Evolutionary conservation across 352 stramenopile genomes (phyloP).

Genomic region (Phytophthora uliginosa): DNA sequence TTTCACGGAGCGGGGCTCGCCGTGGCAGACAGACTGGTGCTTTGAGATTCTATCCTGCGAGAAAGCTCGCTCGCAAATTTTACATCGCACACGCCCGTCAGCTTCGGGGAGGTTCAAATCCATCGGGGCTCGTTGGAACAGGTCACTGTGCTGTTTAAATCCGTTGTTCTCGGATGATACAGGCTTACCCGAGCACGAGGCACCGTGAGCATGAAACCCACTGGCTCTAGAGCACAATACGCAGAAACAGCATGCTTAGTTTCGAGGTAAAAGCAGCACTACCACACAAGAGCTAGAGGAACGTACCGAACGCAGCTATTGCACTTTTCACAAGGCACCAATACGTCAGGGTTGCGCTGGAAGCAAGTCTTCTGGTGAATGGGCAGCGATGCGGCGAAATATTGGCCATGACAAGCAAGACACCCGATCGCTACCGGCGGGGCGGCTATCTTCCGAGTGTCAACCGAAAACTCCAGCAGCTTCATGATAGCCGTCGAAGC

Average conservation of each 20-base stretch:
- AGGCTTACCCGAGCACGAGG: slow-evolving; percentile 28
- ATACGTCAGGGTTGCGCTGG: slow-evolving; percentile 64
- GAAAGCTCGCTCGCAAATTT: slow-evolving; percentile 65
- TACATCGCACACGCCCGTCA: slow-evolving; percentile 70
- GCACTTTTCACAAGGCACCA: slow-evolving; percentile 59
- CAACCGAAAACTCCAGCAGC: neutral
- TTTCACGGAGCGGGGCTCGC: slow-evolving; percentile 20
- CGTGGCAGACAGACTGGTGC: slow-evolving; percentile 72
- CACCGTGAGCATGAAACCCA: slow-evolving; percentile 32
- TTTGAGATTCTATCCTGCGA: slow-evolving; percentile 70
- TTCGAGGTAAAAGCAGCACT: neutral
- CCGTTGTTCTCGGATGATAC: neutral
- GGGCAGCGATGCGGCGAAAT: slow-evolving; percentile 66
- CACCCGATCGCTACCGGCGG: slow-evolving; percentile 48
- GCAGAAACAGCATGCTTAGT: slow-evolving; percentile 5
- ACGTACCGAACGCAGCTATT: slow-evolving; percentile 40
- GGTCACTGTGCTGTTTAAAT: slow-evolving; percentile 5
- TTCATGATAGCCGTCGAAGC: slow-evolving; percentile 12
- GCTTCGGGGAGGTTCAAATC: slow-evolving; percentile 52
- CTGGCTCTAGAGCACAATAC: slow-evolving; percentile 29
- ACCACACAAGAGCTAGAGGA: neutral
- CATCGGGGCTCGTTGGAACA: neutral
- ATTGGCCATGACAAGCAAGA: slow-evolving; percentile 59
- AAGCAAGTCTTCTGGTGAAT: slow-evolving; percentile 85
- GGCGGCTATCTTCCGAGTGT: slow-evolving; percentile 7